Evolutionary conservation across 106 monocot genomes (phyloP).

Genomic region (Posidonia australis): DNA sequence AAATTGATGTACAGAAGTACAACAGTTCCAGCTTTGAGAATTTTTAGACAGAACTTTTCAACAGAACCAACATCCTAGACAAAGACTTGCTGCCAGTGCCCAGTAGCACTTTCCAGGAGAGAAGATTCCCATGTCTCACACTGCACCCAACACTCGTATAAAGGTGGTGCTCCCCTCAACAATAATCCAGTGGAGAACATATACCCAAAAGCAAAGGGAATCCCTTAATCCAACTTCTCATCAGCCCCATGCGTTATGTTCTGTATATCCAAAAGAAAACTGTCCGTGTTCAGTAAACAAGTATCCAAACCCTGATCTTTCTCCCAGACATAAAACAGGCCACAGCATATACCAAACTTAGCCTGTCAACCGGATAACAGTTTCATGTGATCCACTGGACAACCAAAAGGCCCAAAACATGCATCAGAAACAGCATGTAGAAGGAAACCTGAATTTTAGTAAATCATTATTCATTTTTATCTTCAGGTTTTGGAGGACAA

Average conservation of each 20-base stretch:
- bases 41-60: too few species aligned
- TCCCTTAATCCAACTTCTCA: too few species aligned
- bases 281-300: background rate
- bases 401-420: too few species aligned
- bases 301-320: background rate
- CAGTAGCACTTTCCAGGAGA: background rate
- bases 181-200: constrained; percentile 1
- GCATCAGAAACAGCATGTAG: background rate
- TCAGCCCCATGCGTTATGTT: accelerated
- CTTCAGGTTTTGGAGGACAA: constrained; percentile 78
- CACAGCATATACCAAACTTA: too few species aligned
- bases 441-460: background rate
- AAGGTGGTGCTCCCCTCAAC: constrained; percentile 6
- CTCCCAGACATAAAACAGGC: background rate
- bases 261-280: background rate
- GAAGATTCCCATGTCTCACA: background rate
- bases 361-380: too few species aligned
- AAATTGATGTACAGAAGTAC: too few species aligned
- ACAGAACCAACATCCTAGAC: too few species aligned
- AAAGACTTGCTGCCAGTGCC: too few species aligned
- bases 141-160: background rate
- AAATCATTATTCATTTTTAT: constrained; percentile 13
- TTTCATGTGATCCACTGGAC: too few species aligned
- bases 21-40: too few species aligned
- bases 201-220: background rate